These are phyloP conservation scores for Mycena kentingensis DNA, from an alignment of 768 basidiomycete species.

Conservation along the genomic window DNA sequence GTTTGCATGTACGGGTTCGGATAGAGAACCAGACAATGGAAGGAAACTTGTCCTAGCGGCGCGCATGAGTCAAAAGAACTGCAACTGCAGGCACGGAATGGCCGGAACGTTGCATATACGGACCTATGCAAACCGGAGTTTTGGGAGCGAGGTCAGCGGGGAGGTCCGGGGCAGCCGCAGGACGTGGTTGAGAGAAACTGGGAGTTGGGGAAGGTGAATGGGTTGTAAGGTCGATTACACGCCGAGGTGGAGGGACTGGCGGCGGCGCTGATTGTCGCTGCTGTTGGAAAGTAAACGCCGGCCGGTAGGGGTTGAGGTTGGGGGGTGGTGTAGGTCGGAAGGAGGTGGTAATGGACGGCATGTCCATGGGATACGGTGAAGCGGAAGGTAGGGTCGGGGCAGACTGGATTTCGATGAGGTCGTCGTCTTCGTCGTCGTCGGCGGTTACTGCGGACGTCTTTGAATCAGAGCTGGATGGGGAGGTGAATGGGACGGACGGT, in stretches of 20 bases:
- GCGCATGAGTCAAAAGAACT: too few relatives aligned
- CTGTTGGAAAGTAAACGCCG: constrained; percentile 14
- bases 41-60: too few relatives aligned
- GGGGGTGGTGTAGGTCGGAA: constrained; percentile 27
- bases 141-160: constrained; percentile 70
- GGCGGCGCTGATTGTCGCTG: constrained; percentile 22
- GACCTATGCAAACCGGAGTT: constrained; percentile 87
- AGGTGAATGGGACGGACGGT: constrained; percentile 63
- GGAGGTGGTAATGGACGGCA: constrained; percentile 21
- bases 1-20: constrained; percentile 69
- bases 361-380: constrained; percentile 19
- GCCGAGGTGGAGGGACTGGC: constrained; percentile 34
- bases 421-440: constrained; percentile 62
- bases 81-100: too few relatives aligned
- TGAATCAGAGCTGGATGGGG: constrained; percentile 36
- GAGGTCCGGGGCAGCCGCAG: constrained; percentile 31
- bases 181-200: constrained; percentile 28
- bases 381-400: neutral
- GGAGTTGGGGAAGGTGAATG: constrained; percentile 53
- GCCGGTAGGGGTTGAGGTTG: constrained; percentile 26
- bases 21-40: constrained; percentile 84
- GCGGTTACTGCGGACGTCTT: constrained; percentile 14
- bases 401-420: constrained; percentile 26
- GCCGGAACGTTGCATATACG: too few relatives aligned
- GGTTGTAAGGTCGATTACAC: constrained; percentile 75